phyloP scores from a whole-genome alignment of 208 protist genomes.

The Trypanosoma conorhini region DNA sequence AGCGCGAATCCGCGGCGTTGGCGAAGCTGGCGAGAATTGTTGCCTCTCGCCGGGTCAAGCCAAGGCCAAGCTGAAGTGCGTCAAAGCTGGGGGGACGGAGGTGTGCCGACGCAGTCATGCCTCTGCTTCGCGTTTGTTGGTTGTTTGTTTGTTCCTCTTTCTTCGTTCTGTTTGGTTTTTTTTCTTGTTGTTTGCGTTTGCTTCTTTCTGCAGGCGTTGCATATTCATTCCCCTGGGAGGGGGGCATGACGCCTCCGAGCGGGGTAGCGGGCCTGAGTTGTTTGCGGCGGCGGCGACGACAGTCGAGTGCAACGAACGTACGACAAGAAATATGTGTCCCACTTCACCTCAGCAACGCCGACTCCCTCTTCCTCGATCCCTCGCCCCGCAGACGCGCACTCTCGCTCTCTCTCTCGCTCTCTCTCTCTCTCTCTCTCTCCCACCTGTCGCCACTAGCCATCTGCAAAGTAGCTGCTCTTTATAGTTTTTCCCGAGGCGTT shows the following conservation, averaged over 20 bases:
- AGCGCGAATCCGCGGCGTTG: constrained; percentile 65
- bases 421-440: neutral
- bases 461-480: neutral
- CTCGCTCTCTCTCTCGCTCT: neutral
- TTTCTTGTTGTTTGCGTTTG: constrained; percentile 11
- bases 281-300: too few species aligned
- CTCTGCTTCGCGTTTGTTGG: constrained; percentile 14
- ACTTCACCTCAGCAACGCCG: too few species aligned
- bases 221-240: too few species aligned
- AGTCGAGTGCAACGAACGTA: too few species aligned
- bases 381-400: too few species aligned
- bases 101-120: neutral
- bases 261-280: too few species aligned
- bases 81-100: neutral
- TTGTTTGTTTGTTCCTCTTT: constrained; percentile 12
- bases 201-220: neutral
- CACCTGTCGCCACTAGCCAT: neutral
- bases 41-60: constrained; percentile 33
- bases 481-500: neutral
- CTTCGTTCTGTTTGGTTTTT: constrained; percentile 12
- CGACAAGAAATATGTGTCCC: too few species aligned
- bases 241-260: neutral
- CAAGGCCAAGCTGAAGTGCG: neutral
- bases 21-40: constrained; percentile 79
- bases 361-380: too few species aligned